Evolutionary conservation across 257 asterid species (phyloP), one percentile per base, ranked within the genome.

Genomic region (Salvia hispanica): DNA sequence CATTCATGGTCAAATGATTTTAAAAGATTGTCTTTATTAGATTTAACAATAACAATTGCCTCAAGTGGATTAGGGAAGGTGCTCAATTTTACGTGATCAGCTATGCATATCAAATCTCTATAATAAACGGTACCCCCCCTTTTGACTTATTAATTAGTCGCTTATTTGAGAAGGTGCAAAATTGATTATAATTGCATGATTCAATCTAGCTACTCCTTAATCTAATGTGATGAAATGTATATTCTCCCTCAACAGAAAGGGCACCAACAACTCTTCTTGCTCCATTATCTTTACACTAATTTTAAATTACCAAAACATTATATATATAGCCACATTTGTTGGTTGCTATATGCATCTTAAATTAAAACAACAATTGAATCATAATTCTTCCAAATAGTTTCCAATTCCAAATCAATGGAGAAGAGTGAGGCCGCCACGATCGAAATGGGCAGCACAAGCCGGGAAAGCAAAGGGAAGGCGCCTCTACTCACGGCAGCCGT

Each of bases 391-490:
- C 36, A 25, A 66, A 7, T 18, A 18, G 21, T 18, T 18, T 18
- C 64, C 25, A 64, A 48, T 33, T 39, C 12, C 8, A 34, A 7
- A 37, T 37, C 36, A n/a, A 76, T 82, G 96, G 86, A 75, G 80
- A 86, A 82, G 62, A 67, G 44, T 10, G 96, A 85, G 72, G 78
- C 91, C 2, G 77, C 85, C 40, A 73, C 71, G 48, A 75, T 88
- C 58, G 80, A 88, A 6, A 77, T 88, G 51, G 86, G 81, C 10
- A 93, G 84, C 73, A 58, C 86, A 5, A 85, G 87, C 87, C 84
- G 66, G 50, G 97, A 88, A 64, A 82, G 82, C 57, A 88, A 85
- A 65, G 95, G 96, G 37, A 91, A 91, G 69, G 90, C 93, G 18
- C 89, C 91, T 3, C 91, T 91, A 15, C 81, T 88, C 6, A 80